Evolutionary conservation across 2,329 filamentous ascomycete species (phyloP), one percentile per base, ranked within the genome.

Genomic region (Amphichorda felina): DNA sequence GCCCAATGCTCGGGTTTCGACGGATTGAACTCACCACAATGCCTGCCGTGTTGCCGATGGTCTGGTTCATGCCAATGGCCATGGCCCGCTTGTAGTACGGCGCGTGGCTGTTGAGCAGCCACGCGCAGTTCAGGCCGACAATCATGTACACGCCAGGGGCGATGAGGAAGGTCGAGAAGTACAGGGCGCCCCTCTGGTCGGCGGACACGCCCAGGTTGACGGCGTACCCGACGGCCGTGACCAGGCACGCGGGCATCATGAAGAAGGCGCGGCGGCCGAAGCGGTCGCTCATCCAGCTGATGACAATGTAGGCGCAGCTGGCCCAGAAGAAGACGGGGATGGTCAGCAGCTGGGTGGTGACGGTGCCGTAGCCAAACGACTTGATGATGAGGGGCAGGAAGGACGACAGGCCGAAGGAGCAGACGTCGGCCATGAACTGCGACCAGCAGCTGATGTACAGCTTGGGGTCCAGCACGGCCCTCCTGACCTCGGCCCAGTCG

Each of bases 41-140:
- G n/a, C 64, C 64, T 1, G 63, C 62, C 10, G 54, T 59, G 36
- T 68, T 68, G 1, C 61, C 64, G 4, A 68, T 52, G 0, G 63
- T 63, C 40, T 65, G 60, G 30, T 64, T 60, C 30, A 62, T 49
- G 4, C 64, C 64, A 31, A 68, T 57, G 14, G 58, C 61, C 1
- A 63, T 55, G 0, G 64, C 62, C 17, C 64, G 57, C 28, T 62
- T 56, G 44, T 64, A 66, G 37, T 68, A 62, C 8, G 57, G 60
- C 8, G 64, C 60, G 4, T 59, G 53, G 35, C 65, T 67, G 36
- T 63, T 61, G 34, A 62, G 64, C 9, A 67, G 43, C 64, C 64
- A 68, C 32, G 60, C 61, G 9, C 66, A 45, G 45, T 63, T 65
- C 22, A 67, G 46, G 9, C 55, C 56, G 9, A 51, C 47, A 21